These are phyloP conservation scores for Aspergillus wentii DNA, from an alignment of 495 filamentous ascomycete genomes.

Conservation along the genomic window DNA sequence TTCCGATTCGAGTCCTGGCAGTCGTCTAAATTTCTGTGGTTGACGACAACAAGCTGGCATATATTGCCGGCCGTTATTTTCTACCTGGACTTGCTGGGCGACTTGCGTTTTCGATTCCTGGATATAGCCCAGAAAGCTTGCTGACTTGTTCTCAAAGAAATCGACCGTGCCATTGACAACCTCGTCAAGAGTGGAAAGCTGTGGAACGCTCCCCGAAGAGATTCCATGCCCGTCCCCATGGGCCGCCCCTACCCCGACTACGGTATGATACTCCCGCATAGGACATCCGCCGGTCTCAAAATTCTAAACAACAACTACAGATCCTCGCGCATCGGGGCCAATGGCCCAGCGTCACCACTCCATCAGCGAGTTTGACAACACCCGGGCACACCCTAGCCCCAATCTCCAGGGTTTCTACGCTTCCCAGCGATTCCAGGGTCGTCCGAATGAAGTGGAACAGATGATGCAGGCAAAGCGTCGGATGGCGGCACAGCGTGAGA, in stretches of 20 bases:
- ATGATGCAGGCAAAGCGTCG: conserved; percentile 98
- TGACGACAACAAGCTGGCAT: too few relatives aligned
- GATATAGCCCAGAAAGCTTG: conserved; percentile 9
- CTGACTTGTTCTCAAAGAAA: conserved; percentile 59
- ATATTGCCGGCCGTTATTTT: too few relatives aligned
- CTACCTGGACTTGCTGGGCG: too few relatives aligned
- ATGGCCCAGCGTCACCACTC: conserved; percentile 70
- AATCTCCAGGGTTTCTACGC: conserved; percentile 94
- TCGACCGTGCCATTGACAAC: conserved; percentile 93
- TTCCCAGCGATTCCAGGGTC: conserved; percentile 85
- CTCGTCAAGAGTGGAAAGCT: conserved; percentile 93
- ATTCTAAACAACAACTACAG: conserved; percentile 36
- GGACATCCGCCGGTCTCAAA: too few relatives aligned
- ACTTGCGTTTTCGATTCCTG: too few relatives aligned
- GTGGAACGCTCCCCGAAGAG: conserved; percentile 76
- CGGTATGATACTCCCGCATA: conserved; percentile 37
- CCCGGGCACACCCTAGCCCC: conserved; percentile 64
- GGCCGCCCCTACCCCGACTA: conserved; percentile 58
- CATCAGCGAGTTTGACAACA: conserved; percentile 78
- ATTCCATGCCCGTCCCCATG: conserved; percentile 73
- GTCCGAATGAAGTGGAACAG: conserved; percentile 93
- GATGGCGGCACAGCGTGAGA: conserved; percentile 97
- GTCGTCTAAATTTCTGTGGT: too few relatives aligned
- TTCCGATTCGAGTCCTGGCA: neutral
- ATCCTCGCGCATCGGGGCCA: conserved; percentile 42